Percentiles rank a stretch among this genome's conserved stretches.
Evolutionary conservation across 1,284 basidiomycete species (phyloP).

Genomic region (Sphagnurus paluster): DNA sequence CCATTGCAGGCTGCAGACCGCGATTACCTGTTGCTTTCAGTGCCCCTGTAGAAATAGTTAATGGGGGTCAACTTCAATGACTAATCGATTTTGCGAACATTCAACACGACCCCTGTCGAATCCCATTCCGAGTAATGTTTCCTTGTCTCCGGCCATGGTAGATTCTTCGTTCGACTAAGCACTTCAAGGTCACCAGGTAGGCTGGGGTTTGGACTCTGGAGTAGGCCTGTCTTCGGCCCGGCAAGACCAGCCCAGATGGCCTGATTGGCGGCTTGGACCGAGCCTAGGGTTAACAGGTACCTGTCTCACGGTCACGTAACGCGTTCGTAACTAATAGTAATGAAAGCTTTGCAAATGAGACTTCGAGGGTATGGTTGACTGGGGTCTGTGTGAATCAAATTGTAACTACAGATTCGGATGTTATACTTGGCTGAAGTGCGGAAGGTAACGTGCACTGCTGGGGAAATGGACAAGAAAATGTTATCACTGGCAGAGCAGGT

Average conservation of each 20-base stretch:
- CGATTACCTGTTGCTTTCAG: constrained; percentile 76
- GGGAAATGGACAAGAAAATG: neutral
- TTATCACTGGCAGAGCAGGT: too few species aligned
- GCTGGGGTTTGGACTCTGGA: neutral
- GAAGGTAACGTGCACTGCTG: too few species aligned
- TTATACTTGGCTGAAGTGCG: too few species aligned
- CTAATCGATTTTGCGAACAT: constrained; percentile 51
- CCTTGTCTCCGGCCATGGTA: constrained; percentile 68
- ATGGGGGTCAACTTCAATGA: constrained; percentile 13
- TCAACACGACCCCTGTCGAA: constrained; percentile 82
- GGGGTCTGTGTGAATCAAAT: too few species aligned
- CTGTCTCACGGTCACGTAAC: constrained; percentile 10
- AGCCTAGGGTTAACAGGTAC: constrained; percentile 12
- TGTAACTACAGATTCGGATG: too few species aligned
- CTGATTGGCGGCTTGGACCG: neutral
- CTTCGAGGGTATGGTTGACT: too few species aligned
- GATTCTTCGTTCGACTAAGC: constrained; percentile 6
- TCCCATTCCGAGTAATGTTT: constrained; percentile 84
- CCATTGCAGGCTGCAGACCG: constrained; percentile 88
- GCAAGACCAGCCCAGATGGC: too few species aligned
- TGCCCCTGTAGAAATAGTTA: constrained; percentile 60
- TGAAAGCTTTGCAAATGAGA: too few species aligned
- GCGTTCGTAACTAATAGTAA: too few species aligned
- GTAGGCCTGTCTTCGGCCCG: too few species aligned
- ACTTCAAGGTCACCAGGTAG: neutral